Percentiles rank a stretch among this genome's conserved stretches.
These are phyloP conservation scores for Mytilinidion resinicola DNA, from an alignment of 495 filamentous ascomycete species.

Conservation along the genomic window DNA sequence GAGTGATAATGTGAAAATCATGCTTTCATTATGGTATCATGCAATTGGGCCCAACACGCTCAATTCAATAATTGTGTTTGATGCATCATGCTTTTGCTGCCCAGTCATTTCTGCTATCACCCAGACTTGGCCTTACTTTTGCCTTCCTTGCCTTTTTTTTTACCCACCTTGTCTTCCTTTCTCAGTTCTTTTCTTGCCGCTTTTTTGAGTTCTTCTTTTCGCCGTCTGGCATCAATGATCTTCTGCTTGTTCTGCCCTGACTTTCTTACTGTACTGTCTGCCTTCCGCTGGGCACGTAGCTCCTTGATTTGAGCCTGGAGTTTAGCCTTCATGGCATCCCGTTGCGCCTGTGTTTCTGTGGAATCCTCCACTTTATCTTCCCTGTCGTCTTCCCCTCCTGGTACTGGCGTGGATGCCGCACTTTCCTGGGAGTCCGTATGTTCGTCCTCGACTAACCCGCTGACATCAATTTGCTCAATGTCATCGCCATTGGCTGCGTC, in stretches of 20 bases:
- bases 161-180: conserved; percentile 50
- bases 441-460: conserved; percentile 29
- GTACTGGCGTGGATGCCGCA: conserved; percentile 2
- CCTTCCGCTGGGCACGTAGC: conserved; percentile 73
- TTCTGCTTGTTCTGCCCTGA: conserved; percentile 79
- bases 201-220: conserved; percentile 78
- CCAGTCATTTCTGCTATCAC: too few relatives aligned
- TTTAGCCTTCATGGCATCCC: conserved; percentile 63
- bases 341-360: conserved; percentile 33
- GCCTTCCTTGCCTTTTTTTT: conserved; percentile 46
- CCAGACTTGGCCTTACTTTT: not conserved
- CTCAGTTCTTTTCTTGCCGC: conserved; percentile 79
- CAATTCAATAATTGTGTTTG: too few relatives aligned
- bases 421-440: not conserved
- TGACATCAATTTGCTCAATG: conserved; percentile 31
- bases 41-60: too few relatives aligned
- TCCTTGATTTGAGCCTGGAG: conserved; percentile 74
- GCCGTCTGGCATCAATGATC: conserved; percentile 77
- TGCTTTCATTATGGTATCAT: too few relatives aligned
- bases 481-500: conserved; percentile 5
- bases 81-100: too few relatives aligned
- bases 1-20: too few relatives aligned
- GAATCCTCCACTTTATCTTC: conserved; percentile 41
- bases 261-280: conserved; percentile 69
- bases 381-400: conserved; percentile 41